Percentiles rank a stretch among this genome's conserved stretches.
These are phyloP conservation scores for Syncephalastrum contaminatum DNA, from an alignment of 371 early-diverging fungal species.

Conservation along the genomic window DNA sequence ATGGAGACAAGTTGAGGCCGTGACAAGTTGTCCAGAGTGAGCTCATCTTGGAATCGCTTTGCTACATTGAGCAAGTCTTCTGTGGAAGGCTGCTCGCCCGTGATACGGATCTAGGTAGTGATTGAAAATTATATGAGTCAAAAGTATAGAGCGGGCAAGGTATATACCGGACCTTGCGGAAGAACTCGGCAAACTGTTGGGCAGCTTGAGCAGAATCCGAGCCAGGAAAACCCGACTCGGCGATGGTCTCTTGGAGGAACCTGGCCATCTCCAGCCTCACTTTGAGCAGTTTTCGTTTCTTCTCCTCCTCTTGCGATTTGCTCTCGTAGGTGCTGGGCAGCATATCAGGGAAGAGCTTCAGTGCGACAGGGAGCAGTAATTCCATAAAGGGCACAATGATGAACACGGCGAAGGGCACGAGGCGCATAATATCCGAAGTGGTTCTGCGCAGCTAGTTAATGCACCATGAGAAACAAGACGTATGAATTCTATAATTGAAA, in stretches of 20 bases:
- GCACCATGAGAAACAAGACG: no score
- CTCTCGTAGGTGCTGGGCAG: constrained; percentile 93
- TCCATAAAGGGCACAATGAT: constrained; percentile 94
- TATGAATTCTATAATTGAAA: no score
- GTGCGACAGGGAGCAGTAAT: constrained; percentile 83
- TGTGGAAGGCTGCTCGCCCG: constrained; percentile 82
- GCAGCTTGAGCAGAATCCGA: constrained; percentile 59
- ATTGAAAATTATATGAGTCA: not conserved
- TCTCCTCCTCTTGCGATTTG: constrained; percentile 89
- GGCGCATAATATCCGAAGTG: constrained; percentile 79
- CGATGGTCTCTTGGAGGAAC: constrained; percentile 92
- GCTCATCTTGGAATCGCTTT: constrained; percentile 85
- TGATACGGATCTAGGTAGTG: constrained; percentile 68
- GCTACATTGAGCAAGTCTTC: constrained; percentile 83
- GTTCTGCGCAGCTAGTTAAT: constrained; percentile 71
- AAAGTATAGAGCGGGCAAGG: not conserved
- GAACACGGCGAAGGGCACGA: constrained; percentile 92
- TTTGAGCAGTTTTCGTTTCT: constrained; percentile 80
- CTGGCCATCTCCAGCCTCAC: constrained; percentile 92
- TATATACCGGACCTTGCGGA: constrained; percentile 58
- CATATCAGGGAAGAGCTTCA: constrained; percentile 96
- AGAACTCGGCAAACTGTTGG: constrained; percentile 78
- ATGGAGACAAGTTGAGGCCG: constrained; percentile 93
- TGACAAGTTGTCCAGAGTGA: constrained; percentile 89
- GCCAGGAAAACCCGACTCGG: constrained; percentile 73